Evolutionary conservation across 768 basidiomycete species (phyloP).

Genomic region (Suillus sp.): DNA sequence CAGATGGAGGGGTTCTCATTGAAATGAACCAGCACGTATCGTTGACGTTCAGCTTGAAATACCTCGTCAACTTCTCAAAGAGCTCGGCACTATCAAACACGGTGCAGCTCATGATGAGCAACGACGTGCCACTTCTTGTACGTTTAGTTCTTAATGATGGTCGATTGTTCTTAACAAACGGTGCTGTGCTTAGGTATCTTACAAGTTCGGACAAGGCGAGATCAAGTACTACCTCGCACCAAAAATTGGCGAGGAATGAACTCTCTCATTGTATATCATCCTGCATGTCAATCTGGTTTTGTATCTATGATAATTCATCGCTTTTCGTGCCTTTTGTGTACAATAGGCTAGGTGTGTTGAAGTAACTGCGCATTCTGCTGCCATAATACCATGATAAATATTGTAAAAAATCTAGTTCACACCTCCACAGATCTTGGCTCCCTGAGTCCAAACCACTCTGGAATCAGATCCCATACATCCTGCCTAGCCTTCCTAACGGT

Average conservation of each 20-base stretch:
- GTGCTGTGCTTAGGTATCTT: slow-evolving; percentile 63
- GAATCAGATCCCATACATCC: slow-evolving; percentile 63
- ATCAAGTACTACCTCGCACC: slow-evolving; percentile 97
- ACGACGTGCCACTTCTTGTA: slow-evolving; percentile 88
- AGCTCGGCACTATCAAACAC: slow-evolving; percentile 69
- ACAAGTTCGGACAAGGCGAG: slow-evolving; percentile 84
- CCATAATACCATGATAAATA: neutral
- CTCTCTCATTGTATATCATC: neutral
- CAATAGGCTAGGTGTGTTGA: neutral
- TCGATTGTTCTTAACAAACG: neutral
- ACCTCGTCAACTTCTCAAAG: slow-evolving; percentile 96
- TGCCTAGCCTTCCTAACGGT: slow-evolving; percentile 48
- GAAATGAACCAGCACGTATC: slow-evolving; percentile 90
- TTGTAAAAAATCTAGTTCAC: neutral
- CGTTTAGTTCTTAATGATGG: slow-evolving; percentile 26
- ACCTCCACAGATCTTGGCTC: slow-evolving; percentile 2
- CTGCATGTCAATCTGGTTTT: neutral
- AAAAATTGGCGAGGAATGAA: slow-evolving; percentile 86
- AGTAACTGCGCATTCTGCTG: neutral
- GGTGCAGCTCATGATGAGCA: slow-evolving; percentile 87
- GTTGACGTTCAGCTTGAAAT: slow-evolving; percentile 95
- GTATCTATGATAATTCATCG: slow-evolving; percentile 13
- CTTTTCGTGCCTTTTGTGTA: neutral
- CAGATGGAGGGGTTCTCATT: slow-evolving; percentile 64
- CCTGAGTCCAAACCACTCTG: slow-evolving; percentile 62